A percentile compares a stretch with the other conserved stretches of the same genome.
Evolutionary conservation across 2,329 filamentous ascomycete genomes (phyloP).

Genomic region (Davidsoniella neocaledoniae): DNA sequence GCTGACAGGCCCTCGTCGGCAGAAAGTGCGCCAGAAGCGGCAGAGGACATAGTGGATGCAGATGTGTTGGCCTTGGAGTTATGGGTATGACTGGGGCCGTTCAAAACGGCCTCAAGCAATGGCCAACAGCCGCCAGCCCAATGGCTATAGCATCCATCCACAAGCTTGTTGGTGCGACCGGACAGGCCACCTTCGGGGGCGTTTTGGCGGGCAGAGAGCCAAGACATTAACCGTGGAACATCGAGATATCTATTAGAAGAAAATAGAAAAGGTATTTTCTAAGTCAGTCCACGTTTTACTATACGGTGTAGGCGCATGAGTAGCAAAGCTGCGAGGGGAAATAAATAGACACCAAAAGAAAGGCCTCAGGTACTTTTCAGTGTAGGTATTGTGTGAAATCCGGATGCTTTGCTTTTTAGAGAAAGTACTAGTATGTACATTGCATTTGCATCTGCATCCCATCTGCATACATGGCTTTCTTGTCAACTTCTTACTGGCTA

Average conservation of each 20-base stretch:
- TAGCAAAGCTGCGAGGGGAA: background rate
- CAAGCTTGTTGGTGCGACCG: slow-evolving; percentile 90
- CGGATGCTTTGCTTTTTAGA: too few relatives aligned
- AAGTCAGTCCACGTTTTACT: background rate
- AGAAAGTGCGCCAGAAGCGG: background rate
- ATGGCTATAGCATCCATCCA: slow-evolving; percentile 95
- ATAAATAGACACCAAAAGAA: background rate
- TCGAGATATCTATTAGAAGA: slow-evolving; percentile 47
- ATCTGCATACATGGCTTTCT: slow-evolving; percentile 16
- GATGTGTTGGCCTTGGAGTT: slow-evolving; percentile 8
- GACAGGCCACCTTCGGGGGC: slow-evolving; percentile 84
- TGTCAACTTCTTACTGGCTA: slow-evolving; percentile 23
- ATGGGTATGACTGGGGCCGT: slow-evolving; percentile 25
- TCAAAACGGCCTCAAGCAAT: slow-evolving; percentile 63
- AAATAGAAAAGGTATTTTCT: background rate
- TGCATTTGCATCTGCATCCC: background rate
- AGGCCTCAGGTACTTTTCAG: background rate
- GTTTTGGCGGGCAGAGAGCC: slow-evolving; percentile 81
- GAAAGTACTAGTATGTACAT: background rate
- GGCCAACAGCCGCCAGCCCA: slow-evolving; percentile 96
- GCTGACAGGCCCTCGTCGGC: slow-evolving; percentile 6
- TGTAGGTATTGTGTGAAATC: too few relatives aligned
- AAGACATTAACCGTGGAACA: slow-evolving; percentile 59
- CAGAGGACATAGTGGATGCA: background rate
- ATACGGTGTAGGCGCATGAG: background rate